Percentiles rank a stretch among this genome's conserved stretches.
Evolutionary conservation across 75 land plant genomes (phyloP).

Genomic region (Sequoiadendron giganteum): DNA sequence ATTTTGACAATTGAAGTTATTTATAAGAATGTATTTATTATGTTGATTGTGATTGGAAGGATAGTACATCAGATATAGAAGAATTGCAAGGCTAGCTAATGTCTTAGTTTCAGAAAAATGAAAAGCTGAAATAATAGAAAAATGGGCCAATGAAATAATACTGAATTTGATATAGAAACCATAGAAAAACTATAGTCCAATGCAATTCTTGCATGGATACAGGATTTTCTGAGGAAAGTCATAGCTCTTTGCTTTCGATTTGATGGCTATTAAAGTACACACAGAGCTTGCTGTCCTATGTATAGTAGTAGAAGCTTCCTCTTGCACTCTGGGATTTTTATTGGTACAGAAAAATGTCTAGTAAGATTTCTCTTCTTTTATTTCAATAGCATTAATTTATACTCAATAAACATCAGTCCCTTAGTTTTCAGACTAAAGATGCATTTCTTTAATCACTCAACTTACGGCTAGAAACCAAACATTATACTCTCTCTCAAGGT

Average conservation of each 20-base stretch:
- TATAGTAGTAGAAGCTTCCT: not conserved
- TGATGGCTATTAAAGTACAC: not conserved
- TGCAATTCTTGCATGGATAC: not conserved
- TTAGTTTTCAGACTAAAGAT: not conserved
- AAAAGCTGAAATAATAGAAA: conserved; percentile 1
- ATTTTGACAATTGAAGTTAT: not conserved
- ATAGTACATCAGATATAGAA: not conserved
- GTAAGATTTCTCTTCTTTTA: not conserved
- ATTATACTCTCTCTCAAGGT: not conserved
- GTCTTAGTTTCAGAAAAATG: not conserved
- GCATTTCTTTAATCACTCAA: not conserved
- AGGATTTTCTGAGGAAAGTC: not conserved
- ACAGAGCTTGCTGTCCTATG: not conserved
- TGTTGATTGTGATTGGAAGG: not conserved
- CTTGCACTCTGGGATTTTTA: not conserved
- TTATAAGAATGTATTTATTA: not conserved
- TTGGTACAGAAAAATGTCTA: not conserved
- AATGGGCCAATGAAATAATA: not conserved
- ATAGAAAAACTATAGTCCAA: not conserved
- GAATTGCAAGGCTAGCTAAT: not conserved
- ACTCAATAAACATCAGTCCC: not conserved
- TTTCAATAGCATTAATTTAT: not conserved
- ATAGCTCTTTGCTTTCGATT: not conserved
- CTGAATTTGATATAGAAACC: not conserved
- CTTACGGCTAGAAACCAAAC: not conserved